These are phyloP conservation scores for Termitomyces sp. DNA, from an alignment of 1,284 basidiomycete genomes.

Conservation along the genomic window DNA sequence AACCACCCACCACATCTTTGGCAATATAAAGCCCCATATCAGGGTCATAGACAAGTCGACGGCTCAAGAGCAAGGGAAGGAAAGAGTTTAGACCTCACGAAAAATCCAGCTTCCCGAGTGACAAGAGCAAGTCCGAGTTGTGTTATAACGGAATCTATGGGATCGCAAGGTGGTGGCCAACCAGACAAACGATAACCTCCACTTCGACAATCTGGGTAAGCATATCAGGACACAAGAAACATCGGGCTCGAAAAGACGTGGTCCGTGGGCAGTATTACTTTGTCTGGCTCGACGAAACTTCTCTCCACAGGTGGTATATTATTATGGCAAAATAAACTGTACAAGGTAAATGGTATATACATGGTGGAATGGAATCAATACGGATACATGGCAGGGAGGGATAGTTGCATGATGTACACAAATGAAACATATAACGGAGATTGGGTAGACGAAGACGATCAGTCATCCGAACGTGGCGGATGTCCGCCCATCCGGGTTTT, in stretches of 20 bases:
- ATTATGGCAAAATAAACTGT: neutral
- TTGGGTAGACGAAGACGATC: neutral
- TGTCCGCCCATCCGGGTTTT: constrained; percentile 8
- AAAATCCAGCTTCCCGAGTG: neutral
- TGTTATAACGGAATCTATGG: neutral
- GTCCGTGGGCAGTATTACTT: neutral
- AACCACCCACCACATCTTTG: neutral
- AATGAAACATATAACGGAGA: neutral
- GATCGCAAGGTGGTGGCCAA: neutral
- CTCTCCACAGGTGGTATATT: neutral
- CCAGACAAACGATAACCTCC: neutral
- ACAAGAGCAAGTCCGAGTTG: neutral
- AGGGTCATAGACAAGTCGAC: neutral
- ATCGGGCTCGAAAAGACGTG: neutral
- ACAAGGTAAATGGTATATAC: neutral
- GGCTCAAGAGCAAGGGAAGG: neutral
- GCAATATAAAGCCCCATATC: neutral
- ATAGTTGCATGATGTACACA: neutral
- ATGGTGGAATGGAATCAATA: neutral
- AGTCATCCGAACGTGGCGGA: neutral
- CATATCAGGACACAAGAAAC: neutral
- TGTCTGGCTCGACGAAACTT: neutral
- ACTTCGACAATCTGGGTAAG: neutral
- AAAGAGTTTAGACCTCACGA: neutral
- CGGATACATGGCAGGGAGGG: neutral